Conservation (phyloP, 2,329 filamentous ascomycete genomes). For the Alternaria panax region DNA sequence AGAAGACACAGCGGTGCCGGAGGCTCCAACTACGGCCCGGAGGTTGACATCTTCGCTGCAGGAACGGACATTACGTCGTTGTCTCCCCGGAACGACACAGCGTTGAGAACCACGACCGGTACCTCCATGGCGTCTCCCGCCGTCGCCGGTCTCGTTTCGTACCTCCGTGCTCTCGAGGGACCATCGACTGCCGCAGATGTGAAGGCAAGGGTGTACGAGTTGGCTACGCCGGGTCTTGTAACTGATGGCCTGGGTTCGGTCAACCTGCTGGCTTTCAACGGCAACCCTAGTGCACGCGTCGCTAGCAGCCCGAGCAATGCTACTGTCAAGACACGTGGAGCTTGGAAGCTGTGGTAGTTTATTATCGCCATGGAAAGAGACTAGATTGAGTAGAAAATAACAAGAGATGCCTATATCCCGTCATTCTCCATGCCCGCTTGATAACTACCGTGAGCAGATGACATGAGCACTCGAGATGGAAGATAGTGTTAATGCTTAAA, state of each 20-base stretch:
- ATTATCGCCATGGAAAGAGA: no score
- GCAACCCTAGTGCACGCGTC: conserved; percentile 15
- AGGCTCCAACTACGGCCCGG: conserved; percentile 48
- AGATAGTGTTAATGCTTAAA: no score
- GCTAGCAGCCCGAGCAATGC: background rate
- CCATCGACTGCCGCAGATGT: conserved; percentile 26
- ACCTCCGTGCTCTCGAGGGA: conserved; percentile 65
- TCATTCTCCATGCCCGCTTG: no score
- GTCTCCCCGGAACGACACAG: conserved; percentile 54
- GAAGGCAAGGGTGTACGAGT: conserved; percentile 32
- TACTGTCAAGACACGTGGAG: background rate
- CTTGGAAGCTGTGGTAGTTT: background rate
- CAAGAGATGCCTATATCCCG: no score
- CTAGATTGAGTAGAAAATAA: no score
- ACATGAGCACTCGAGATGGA: no score
- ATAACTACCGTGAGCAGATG: no score
- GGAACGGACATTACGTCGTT: conserved; percentile 55
- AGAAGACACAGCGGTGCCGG: conserved; percentile 19
- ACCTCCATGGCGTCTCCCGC: conserved; percentile 74
- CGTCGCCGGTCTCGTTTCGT: conserved; percentile 72
- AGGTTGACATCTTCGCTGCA: conserved; percentile 50
- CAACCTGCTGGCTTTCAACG: conserved; percentile 42
- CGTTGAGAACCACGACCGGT: conserved; percentile 58
- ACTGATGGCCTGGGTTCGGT: conserved; percentile 29
- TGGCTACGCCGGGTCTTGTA: conserved; percentile 33